Conservation (phyloP, 805 yeast species). For the Lipomyces anomalus region DNA sequence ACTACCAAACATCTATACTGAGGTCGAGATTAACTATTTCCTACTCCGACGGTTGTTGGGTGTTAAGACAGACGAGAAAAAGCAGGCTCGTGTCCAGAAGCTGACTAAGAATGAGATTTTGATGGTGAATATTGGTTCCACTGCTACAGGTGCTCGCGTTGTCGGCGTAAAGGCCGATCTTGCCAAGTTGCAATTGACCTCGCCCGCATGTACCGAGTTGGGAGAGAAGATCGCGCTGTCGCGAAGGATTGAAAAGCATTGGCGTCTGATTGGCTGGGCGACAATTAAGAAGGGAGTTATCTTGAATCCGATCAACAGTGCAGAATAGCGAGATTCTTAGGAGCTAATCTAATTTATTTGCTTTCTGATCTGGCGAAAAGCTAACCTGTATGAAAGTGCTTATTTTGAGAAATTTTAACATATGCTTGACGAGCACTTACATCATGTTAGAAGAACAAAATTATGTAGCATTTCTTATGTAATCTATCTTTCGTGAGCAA, state of each 20-base stretch:
- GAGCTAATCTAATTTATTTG: too few species aligned
- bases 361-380: too few species aligned
- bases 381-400: too few species aligned
- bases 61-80: constrained; percentile 79
- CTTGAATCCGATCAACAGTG: constrained; percentile 19
- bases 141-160: constrained; percentile 99
- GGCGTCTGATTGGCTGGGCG: constrained; percentile 99
- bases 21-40: constrained; percentile 95
- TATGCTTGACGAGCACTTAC: too few species aligned
- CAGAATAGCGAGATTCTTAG: too few species aligned
- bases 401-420: too few species aligned
- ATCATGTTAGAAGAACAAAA: too few species aligned
- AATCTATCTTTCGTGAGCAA: too few species aligned
- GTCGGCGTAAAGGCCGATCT: constrained; percentile 97
- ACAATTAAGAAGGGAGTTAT: constrained; percentile 34
- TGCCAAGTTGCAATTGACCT: constrained; percentile 94
- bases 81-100: constrained; percentile 94
- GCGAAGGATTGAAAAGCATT: constrained; percentile 98
- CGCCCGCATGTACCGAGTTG: constrained; percentile 98
- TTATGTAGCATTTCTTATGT: too few species aligned
- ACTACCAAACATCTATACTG: constrained; percentile 93
- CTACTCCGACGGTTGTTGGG: constrained; percentile 93
- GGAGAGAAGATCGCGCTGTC: constrained; percentile 98
- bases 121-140: constrained; percentile 98
- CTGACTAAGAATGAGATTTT: constrained; percentile 90